Base-by-base conservation (phyloP, 2,329 filamentous ascomycete species). In the Fusarium sp. region DNA sequence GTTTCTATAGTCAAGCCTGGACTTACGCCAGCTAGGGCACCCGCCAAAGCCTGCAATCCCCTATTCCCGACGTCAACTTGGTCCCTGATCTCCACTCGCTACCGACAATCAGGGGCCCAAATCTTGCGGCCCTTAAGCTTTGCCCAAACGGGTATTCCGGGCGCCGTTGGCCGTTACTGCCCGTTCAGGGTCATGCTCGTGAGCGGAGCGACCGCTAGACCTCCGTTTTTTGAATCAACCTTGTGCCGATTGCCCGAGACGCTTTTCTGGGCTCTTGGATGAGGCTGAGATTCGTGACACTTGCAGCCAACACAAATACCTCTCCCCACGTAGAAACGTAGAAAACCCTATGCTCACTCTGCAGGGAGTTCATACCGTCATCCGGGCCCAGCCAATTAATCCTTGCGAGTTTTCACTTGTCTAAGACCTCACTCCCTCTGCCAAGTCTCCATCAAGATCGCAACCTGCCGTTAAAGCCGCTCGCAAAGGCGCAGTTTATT, bases 141-240 rank as follows among this genome's bases (percentile, higher is more conserved):
- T 64, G 44, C 62, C 60, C 28, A 64, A 64, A 48, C 11, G 10
- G 60, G 46, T 11, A 55, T 27, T 30, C n/a, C n/a, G 31, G 47
- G 30, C 23, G 13, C 23, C 10, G 11, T 18, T 3, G 23, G 39
- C 7, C 16, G 18, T 15, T 37, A 12, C 51, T 16, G 57, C 30
- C 8, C 31, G 12, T 34, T 44, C 23, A 23, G 23, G 23, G 23
- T 23, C 23, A 23, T 23, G 23, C 23, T 53, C 28, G 36, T 44
- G 48, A 23, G 30, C 43, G 61, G 55, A 31, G 27, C 52, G 31
- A 39, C 41, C 31, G 44, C n/a, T 11, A 18, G 28, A 36, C 12
- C 41, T 36, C 43, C 12, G 12, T 12, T 12, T 27, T 7, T 6
- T 44, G 28, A 44, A 36, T 46, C 30, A 44, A 55, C 18, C 6